Base-by-base conservation (phyloP, 352 stramenopile genomes). In the Phytophthora pini region DNA sequence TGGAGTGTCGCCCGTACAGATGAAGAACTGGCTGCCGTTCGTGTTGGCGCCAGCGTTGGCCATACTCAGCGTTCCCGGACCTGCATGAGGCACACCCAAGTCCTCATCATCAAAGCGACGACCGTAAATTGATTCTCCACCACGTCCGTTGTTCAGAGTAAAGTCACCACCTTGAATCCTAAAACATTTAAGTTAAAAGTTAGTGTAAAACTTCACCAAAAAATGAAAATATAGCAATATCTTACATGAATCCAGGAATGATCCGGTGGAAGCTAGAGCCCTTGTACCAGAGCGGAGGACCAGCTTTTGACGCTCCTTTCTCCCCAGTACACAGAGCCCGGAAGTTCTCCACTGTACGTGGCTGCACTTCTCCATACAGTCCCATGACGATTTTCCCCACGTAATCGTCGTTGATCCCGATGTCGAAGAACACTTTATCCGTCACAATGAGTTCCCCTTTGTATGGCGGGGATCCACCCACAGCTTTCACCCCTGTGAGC, bases 221-320 rank as follows among this genome's bases (percentile, higher is more conserved):
- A 17, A 17, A 43, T 15, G 22, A 52, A 7, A 38, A 52, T 44
- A 32, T 20, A 41, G 3, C n/a, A 45, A 63, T 81, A 56, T 5
- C 86, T 31, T 81, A 94, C 92, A 97, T 97, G 74, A 97, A 97
- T 41, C 94, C 84, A 2, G 92, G 96, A 71, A 99, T 99, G 40
- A 99, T 97, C 43, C 97, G 88, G 81, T 99, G 97, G 80, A 99
- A 99, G 1, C 63, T 74, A 34, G 79, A 80, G 57, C 71, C 94
- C 72, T 99, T 99, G 83, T 97, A 99, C 80, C 98, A 94, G 9
- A 99, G 79, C 20, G 92, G 80, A 67, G 98, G 99, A n/a, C 96
- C 96, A 4, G 80, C 87, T 44, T 84, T 84, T 15, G 92, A 94
- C 20, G 61, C 51, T 4, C 80, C 81, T 22, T 78, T 77, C 55